Percentiles rank a stretch among this genome's conserved stretches.
phyloP scores from a whole-genome alignment of 352 stramenopile species.

The Pythium phragmiticola region DNA sequence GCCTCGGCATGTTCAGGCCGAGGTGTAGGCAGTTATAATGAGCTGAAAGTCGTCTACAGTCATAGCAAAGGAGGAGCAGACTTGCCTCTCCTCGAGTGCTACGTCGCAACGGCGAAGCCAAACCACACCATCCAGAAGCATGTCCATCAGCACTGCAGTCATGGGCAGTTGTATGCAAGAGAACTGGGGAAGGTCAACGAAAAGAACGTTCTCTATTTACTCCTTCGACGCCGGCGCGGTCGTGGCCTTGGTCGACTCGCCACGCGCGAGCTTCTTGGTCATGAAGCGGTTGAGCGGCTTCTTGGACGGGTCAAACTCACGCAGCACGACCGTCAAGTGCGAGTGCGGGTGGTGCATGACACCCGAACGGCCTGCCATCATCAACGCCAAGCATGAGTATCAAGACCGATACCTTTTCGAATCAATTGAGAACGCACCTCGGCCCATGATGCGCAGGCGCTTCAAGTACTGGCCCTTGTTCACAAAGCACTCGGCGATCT shows the following conservation, averaged over 20 bases:
- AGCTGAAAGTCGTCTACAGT: too few species aligned
- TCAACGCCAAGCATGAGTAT: not conserved
- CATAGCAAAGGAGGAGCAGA: too few species aligned
- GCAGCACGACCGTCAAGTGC: conserved; percentile 76
- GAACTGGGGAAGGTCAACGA: not conserved
- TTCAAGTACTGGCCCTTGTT: conserved; percentile 86
- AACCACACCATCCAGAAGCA: not conserved
- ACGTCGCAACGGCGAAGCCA: not conserved
- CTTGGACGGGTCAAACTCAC: conserved; percentile 76
- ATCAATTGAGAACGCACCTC: conserved; percentile 37
- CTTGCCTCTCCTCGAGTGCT: not conserved
- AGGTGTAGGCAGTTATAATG: too few species aligned
- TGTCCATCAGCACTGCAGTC: not conserved
- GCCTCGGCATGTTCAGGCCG: too few species aligned
- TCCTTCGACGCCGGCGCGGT: conserved; percentile 35
- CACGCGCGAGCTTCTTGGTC: conserved; percentile 71
- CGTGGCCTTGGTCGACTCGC: conserved; percentile 30
- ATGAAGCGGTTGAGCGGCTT: conserved; percentile 74
- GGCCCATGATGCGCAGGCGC: conserved; percentile 81
- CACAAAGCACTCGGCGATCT: conserved; percentile 83
- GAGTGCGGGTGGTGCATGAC: conserved; percentile 84
- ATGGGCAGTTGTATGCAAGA: not conserved
- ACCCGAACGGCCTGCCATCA: conserved; percentile 57
- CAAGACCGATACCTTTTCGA: not conserved
- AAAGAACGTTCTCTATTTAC: conserved; percentile 30